Percentiles rank a stretch among this genome's conserved stretches.
These are phyloP conservation scores for Bauhinia variegata DNA, from an alignment of 306 rosid genomes.

Conservation along the genomic window DNA sequence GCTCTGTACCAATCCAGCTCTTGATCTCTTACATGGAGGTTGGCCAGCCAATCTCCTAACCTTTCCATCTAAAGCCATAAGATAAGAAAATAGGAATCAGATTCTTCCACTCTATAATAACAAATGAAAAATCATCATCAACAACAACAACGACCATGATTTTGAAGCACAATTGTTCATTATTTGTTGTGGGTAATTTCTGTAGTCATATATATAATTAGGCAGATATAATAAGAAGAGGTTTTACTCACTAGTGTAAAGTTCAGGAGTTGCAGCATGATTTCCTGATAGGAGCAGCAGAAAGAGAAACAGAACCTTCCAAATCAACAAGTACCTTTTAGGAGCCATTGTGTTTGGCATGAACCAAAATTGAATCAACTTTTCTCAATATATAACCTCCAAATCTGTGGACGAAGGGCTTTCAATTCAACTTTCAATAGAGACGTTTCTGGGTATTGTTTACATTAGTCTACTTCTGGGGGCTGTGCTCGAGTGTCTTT, in stretches of 20 bases:
- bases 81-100: background rate
- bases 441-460: too few species aligned
- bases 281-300: conserved; percentile 15
- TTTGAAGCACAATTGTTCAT: too few species aligned
- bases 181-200: too few species aligned
- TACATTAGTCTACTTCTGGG: too few species aligned
- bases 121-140: too few species aligned
- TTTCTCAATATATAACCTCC: too few species aligned
- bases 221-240: background rate
- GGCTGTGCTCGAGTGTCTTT: too few species aligned
- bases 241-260: background rate
- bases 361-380: background rate
- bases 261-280: conserved; percentile 4
- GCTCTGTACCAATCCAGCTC: background rate
- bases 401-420: background rate
- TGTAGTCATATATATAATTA: too few species aligned
- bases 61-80: conserved; percentile 10
- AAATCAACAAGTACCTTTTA: conserved; percentile 8
- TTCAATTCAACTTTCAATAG: background rate
- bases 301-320: conserved; percentile 26
- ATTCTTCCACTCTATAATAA: background rate
- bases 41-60: background rate
- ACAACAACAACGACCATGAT: too few species aligned
- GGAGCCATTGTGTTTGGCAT: conserved; percentile 9
- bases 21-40: background rate